Percentiles rank a stretch among this genome's conserved stretches.
Evolutionary conservation across 148 eudicot species (phyloP).

Genomic region (Rhododendron griersonianum): DNA sequence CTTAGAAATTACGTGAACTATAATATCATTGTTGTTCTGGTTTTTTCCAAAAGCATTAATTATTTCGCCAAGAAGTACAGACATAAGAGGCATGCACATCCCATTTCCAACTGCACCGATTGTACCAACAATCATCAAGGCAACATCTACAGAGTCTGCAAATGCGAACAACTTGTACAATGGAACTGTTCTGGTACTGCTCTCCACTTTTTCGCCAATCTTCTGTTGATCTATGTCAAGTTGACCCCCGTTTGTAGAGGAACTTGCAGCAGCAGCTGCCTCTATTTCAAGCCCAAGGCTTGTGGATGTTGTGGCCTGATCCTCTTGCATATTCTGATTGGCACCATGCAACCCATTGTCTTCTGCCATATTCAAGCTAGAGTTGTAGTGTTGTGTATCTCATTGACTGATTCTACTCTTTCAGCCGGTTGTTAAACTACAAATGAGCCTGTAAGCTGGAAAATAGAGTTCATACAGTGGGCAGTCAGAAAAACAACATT

Average conservation of each 20-base stretch:
- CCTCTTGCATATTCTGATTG: background rate
- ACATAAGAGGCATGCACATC: constrained; percentile 32
- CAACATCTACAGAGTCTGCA: constrained; percentile 35
- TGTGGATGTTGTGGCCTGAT: constrained; percentile 3
- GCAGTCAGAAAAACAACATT: too few species aligned
- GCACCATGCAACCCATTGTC: background rate
- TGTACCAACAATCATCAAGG: constrained; percentile 38
- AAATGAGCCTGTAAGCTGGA: too few species aligned
- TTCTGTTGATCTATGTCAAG: background rate
- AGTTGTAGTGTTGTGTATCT: background rate
- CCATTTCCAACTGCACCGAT: constrained; percentile 42
- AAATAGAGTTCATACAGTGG: too few species aligned
- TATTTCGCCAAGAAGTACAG: constrained; percentile 33
- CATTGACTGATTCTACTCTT: too few species aligned
- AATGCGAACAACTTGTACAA: constrained; percentile 41
- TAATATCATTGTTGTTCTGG: background rate
- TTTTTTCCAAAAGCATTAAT: constrained; percentile 42
- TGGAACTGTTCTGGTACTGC: constrained; percentile 27
- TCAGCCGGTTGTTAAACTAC: background rate
- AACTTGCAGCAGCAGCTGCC: background rate
- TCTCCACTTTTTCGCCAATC: constrained; percentile 11
- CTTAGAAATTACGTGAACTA: background rate
- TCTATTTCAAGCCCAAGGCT: background rate
- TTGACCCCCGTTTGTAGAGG: background rate
- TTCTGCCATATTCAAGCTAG: constrained; percentile 2